Evolutionary conservation across 2,329 filamentous ascomycete species (phyloP).

Genomic region (Cladosporium sp.): DNA sequence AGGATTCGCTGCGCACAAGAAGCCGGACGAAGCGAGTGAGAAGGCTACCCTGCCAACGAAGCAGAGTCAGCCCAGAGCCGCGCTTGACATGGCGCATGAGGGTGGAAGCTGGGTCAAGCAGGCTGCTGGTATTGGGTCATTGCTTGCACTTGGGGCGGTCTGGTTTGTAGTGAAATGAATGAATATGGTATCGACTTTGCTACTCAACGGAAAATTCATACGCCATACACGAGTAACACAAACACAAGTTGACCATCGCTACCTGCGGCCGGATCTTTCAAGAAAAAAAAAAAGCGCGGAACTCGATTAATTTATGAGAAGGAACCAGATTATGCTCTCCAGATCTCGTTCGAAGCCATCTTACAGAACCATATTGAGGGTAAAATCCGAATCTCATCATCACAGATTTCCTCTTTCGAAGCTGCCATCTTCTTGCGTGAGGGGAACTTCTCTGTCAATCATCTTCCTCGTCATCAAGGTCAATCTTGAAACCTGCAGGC

Average conservation of each 20-base stretch:
- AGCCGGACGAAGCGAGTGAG: slow-evolving; percentile 20
- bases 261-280: too few relatives aligned
- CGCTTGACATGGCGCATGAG: slow-evolving; percentile 36
- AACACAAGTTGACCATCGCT: background rate
- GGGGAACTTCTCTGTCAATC: too few relatives aligned
- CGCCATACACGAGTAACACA: background rate
- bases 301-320: background rate
- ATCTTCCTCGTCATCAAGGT: too few relatives aligned
- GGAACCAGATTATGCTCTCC: slow-evolving; percentile 2
- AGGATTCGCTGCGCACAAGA: slow-evolving; percentile 19
- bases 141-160: slow-evolving; percentile 41
- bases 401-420: background rate
- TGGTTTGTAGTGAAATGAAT: slow-evolving; percentile 38
- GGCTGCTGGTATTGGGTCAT: slow-evolving; percentile 40
- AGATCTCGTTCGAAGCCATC: background rate
- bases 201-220: background rate
- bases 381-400: background rate
- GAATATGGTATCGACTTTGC: background rate
- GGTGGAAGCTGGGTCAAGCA: slow-evolving; percentile 44
- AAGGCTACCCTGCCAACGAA: slow-evolving; percentile 32
- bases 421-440: background rate
- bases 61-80: slow-evolving; percentile 25
- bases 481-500: too few relatives aligned
- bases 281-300: too few relatives aligned
- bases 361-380: background rate